Conservation (phyloP, 331 rosid species). For the Malus hybrid region DNA sequence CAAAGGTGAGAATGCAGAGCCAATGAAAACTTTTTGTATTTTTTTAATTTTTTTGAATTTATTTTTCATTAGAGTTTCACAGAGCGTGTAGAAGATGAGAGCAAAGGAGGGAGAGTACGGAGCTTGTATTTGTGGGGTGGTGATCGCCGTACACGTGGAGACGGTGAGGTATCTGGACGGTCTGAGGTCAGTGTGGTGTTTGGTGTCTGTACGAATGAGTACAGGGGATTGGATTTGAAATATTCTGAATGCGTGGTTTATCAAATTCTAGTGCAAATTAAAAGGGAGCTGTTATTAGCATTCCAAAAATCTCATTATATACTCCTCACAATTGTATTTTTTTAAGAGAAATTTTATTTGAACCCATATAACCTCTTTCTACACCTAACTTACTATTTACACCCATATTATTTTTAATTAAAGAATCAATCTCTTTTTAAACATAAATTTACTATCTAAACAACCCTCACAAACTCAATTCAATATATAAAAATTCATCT, state of each 20-base stretch:
- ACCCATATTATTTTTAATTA: no score
- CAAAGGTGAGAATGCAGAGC: slow-evolving; percentile 8
- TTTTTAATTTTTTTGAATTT: background rate
- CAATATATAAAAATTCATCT: no score
- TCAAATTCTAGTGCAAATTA: no score
- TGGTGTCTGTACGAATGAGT: background rate
- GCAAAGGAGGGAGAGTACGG: slow-evolving; percentile 39
- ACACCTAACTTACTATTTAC: no score
- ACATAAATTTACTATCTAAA: no score
- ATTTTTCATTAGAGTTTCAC: slow-evolving; percentile 5
- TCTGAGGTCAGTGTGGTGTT: background rate
- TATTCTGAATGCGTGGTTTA: background rate
- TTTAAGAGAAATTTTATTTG: no score
- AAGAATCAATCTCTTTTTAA: no score
- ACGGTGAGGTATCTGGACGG: background rate
- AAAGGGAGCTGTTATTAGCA: no score
- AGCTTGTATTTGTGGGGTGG: background rate
- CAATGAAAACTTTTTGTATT: slow-evolving; percentile 8
- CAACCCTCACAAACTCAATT: no score
- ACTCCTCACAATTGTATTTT: no score
- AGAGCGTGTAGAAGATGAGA: slow-evolving; percentile 22
- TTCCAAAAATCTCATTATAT: no score
- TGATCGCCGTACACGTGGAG: slow-evolving; percentile 20
- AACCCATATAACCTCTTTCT: no score
- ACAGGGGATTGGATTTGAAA: slow-evolving; percentile 24